Base-by-base conservation (phyloP, 2,329 filamentous ascomycete species). In the Cercospora sp. region DNA sequence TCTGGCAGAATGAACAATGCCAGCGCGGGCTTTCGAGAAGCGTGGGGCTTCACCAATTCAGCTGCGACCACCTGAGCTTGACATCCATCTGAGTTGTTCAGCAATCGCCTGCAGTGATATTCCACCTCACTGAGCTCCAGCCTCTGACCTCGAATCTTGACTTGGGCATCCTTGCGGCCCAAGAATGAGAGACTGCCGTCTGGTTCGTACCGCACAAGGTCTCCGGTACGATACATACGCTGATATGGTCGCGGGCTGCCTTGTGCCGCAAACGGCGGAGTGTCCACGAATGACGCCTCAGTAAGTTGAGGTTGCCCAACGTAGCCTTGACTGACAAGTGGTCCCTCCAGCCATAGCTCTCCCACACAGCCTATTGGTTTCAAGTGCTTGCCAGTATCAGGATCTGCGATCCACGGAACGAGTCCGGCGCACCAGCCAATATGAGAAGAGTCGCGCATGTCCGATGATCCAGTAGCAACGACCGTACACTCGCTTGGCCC, bases 321-420 rank as follows among this genome's bases (percentile, higher is more conserved):
- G 65, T 84, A 84, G 5, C 79, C 83, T 18, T 78, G 77, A 1
- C 78, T 80, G n/a, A 84, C 74, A n/a, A 79, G 80, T 53, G 79
- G 80, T 8, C 82, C 82, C 70, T 83, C 82, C 1, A 84, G 66
- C 0, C 84, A 71, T 59, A 84, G 73, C 69, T 85, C 83, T 8
- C 83, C 83, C 2, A 65, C 45, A 36, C 55, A 68, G 55, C 64
- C 69, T 40, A 64, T 63, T 23, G 58, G 53, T 3, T 8, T 55
- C 36, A 60, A 30, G 26, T 31, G 51, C 10, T 53, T 45, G 16
- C 42, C 20, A 33, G 12, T 28, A 8, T 45, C 33, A 13, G 63
- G 63, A 18, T 64, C 55, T 10, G 30, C 31, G 6, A 64, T 26
- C 63, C 63, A 64, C 0, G 45, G n/a, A 16, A 53, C 30, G 1